Evolutionary conservation across 257 asterid genomes (phyloP).

Genomic region (Nicotiana tomentosiformis): DNA sequence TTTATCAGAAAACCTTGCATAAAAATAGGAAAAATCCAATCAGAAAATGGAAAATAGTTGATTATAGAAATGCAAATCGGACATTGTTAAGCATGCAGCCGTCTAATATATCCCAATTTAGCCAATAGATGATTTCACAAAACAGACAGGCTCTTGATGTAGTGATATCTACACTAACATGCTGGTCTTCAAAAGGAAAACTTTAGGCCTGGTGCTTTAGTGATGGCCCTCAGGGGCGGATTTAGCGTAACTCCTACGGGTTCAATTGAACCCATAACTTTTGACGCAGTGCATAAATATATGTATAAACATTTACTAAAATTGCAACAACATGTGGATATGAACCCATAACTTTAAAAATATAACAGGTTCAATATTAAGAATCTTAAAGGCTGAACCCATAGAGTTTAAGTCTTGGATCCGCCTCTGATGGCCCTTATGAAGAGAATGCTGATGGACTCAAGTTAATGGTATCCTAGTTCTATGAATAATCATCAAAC

Average conservation of each 20-base stretch:
- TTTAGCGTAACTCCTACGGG: no score
- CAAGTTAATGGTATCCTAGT: background rate
- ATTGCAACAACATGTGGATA: no score
- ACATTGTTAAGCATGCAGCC: background rate
- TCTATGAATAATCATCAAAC: background rate
- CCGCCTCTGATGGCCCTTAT: background rate
- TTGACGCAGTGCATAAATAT: no score
- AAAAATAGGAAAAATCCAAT: background rate
- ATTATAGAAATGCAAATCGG: background rate
- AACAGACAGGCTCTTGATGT: background rate
- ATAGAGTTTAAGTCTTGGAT: no score
- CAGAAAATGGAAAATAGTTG: background rate
- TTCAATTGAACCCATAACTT: no score
- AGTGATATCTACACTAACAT: background rate
- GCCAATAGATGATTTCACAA: background rate
- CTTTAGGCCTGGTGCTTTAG: background rate
- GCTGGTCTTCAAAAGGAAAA: background rate
- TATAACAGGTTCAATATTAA: no score
- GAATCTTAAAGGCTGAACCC: no score
- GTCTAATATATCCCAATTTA: background rate
- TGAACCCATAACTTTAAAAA: no score
- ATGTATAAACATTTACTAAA: no score
- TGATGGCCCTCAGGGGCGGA: background rate
- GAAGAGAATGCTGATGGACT: background rate
- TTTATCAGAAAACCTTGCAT: background rate